phyloP scores from a whole-genome alignment of 2,329 filamentous ascomycete genomes.

The Huntiella decipiens region DNA sequence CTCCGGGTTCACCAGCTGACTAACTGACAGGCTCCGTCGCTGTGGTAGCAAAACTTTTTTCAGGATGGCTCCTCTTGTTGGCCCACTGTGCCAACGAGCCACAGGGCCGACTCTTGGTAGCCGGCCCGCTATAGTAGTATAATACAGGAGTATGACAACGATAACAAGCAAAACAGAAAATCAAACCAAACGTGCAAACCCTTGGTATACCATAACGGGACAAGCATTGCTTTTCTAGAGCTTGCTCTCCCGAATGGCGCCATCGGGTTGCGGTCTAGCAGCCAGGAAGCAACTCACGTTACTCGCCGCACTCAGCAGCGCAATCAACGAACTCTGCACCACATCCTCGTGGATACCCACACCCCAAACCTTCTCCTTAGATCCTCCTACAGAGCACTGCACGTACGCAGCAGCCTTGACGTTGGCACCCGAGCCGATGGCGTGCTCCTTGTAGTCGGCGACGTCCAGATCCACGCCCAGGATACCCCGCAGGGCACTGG shows the following conservation, averaged over 20 bases:
- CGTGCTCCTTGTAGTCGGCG: constrained; percentile 89
- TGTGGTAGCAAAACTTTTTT: no score
- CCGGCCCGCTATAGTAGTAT: no score
- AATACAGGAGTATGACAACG: no score
- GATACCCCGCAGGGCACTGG: constrained; percentile 57
- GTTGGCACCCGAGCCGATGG: constrained; percentile 60
- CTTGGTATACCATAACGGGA: no score
- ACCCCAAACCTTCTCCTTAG: constrained; percentile 63
- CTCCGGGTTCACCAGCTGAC: no score
- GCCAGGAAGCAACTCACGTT: constrained; percentile 41
- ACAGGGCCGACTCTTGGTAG: no score
- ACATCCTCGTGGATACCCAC: constrained; percentile 86
- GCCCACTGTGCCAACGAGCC: no score
- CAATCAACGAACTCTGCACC: constrained; percentile 73
- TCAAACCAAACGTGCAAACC: no score
- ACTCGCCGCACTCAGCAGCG: constrained; percentile 66
- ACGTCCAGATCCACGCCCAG: constrained; percentile 71
- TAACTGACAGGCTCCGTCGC: no score
- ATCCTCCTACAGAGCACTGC: constrained; percentile 56
- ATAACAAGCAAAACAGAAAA: no score
- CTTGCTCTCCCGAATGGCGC: constrained; percentile 10
- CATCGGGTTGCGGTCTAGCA: not conserved
- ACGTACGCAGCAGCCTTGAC: constrained; percentile 94
- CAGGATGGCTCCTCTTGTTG: no score
- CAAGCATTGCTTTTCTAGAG: constrained; percentile 13